Evolutionary conservation across 257 asterid species (phyloP).

Genomic region (Solanum chilense): DNA sequence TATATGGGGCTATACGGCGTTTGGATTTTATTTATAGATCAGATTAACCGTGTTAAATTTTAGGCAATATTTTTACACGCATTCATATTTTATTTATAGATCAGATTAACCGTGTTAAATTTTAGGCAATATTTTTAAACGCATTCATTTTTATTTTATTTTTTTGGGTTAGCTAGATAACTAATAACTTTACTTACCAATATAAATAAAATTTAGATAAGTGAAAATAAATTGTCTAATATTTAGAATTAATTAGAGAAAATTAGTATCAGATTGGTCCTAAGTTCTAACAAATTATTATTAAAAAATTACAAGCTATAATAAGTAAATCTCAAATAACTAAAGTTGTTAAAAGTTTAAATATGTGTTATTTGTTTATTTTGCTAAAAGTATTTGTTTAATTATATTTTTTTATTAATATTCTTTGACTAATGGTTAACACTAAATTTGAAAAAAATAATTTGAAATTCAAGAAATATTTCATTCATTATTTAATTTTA

Average conservation of each 20-base stretch:
- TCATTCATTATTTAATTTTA: not conserved
- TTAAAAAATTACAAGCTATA: not conserved
- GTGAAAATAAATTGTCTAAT: too few species aligned
- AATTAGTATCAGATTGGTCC: too few species aligned
- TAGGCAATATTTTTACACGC: too few species aligned
- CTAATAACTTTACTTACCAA: not conserved
- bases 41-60: too few species aligned
- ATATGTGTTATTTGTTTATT: too few species aligned
- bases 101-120: not conserved
- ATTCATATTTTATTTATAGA: too few species aligned
- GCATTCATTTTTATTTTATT: not conserved
- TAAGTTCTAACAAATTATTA: not conserved
- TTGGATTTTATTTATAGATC: too few species aligned
- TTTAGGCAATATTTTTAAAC: not conserved
- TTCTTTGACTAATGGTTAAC: too few species aligned
- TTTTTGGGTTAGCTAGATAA: too few species aligned
- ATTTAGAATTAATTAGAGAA: not conserved
- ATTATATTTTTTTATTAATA: not conserved
- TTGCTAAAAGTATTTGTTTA: too few species aligned
- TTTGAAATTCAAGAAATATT: not conserved
- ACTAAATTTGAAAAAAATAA: too few species aligned
- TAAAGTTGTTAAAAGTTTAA: not conserved
- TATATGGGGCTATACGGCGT: not conserved
- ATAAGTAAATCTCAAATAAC: not conserved
- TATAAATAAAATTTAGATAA: not conserved